A percentile compares a stretch with the other conserved stretches of the same genome.
These are phyloP conservation scores for Acarospora socialis DNA, from an alignment of 2,329 filamentous ascomycete genomes.

Conservation along the genomic window DNA sequence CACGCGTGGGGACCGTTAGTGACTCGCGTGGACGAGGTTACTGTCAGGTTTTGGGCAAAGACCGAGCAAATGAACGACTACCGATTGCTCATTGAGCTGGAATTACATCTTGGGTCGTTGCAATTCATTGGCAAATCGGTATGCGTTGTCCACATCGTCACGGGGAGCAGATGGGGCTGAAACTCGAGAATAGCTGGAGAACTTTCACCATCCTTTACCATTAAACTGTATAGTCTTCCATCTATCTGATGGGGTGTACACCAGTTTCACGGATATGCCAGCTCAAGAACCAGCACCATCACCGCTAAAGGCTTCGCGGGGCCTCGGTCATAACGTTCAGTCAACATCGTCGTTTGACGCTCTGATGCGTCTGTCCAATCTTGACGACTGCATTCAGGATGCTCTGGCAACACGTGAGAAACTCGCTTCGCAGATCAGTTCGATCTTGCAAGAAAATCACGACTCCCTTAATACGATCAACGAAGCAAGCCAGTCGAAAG, in stretches of 20 bases:
- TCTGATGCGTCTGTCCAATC: slow-evolving; percentile 72
- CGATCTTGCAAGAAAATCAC: slow-evolving; percentile 27
- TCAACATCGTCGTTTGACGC: slow-evolving; percentile 72
- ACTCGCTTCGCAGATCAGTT: slow-evolving; percentile 65
- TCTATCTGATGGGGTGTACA: slow-evolving; percentile 75
- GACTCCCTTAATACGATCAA: slow-evolving; percentile 19
- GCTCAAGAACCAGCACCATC: slow-evolving; percentile 24
- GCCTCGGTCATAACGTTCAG: slow-evolving; percentile 35
- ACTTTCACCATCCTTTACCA: slow-evolving; percentile 58
- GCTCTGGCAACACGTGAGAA: slow-evolving; percentile 62
- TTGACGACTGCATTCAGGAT: slow-evolving; percentile 85
- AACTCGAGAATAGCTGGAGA: slow-evolving; percentile 39
- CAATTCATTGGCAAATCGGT: slow-evolving; percentile 60
- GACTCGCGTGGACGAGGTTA: slow-evolving; percentile 51
- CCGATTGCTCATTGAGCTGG: slow-evolving; percentile 57
- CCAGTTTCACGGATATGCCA: slow-evolving; percentile 53
- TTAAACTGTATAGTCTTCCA: slow-evolving; percentile 75
- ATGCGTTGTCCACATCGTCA: slow-evolving; percentile 13
- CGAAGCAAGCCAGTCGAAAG: slow-evolving; percentile 25
- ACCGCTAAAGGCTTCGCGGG: slow-evolving; percentile 9
- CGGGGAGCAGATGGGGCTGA: no score
- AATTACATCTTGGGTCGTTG: slow-evolving; percentile 55
- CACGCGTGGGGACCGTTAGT: slow-evolving; percentile 46
- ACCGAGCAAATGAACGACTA: slow-evolving; percentile 38
- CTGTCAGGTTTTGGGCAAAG: slow-evolving; percentile 60